These are phyloP conservation scores for Quercus phellos DNA, from an alignment of 331 rosid species.

Conservation along the genomic window DNA sequence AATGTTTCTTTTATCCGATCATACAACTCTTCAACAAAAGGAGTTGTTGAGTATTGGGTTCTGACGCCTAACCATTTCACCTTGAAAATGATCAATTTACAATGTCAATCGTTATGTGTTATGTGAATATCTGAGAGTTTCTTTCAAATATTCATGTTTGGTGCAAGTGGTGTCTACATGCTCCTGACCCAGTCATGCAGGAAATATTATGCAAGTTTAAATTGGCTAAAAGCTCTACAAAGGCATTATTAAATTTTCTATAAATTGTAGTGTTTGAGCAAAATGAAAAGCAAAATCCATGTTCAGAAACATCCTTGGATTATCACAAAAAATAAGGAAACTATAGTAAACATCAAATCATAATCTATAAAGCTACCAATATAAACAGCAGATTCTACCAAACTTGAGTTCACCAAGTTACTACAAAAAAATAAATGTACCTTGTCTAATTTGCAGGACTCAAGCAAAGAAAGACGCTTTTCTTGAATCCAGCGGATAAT, in stretches of 20 bases:
- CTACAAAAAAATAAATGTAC: background rate
- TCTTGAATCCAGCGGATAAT: slow-evolving; percentile 33
- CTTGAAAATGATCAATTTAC: slow-evolving; percentile 10
- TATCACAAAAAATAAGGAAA: background rate
- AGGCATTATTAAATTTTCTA: no score
- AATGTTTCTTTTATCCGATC: slow-evolving; percentile 15
- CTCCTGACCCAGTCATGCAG: background rate
- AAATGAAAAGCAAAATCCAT: background rate
- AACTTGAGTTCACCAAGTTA: background rate
- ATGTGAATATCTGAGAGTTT: background rate
- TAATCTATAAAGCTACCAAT: background rate
- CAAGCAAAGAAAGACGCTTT: slow-evolving; percentile 26
- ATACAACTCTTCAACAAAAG: slow-evolving; percentile 25
- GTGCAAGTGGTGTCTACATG: background rate
- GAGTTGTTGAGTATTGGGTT: slow-evolving; percentile 21
- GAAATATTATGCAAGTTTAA: background rate
- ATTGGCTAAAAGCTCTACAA: background rate
- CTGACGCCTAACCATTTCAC: slow-evolving; percentile 19
- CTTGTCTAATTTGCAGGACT: slow-evolving; percentile 32
- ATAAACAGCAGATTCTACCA: background rate
- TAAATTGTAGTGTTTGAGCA: no score
- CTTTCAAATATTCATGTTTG: background rate
- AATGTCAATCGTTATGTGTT: background rate
- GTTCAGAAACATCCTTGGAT: background rate
- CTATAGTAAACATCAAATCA: background rate